Base-by-base conservation (phyloP, 441 rosid species). In the Rhodomyrtus psidioides region DNA sequence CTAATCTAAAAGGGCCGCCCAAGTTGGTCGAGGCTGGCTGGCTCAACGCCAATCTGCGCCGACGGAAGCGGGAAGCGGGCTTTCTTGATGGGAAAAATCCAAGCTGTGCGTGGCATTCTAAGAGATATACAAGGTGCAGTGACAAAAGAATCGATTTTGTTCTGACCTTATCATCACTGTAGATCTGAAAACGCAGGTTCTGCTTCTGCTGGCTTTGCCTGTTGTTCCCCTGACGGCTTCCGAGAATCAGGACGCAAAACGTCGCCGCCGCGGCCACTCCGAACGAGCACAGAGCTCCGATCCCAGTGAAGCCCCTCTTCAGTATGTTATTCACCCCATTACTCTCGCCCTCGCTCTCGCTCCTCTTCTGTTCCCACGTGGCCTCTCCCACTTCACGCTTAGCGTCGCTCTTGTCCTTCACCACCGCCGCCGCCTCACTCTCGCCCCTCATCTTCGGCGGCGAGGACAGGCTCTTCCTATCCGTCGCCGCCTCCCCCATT, bases 161-260 rank as follows among this genome's bases (percentile, higher is more conserved):
- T 70, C 75, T 57, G 55, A 86, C 88, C 88, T 83, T 86, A 51
- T 86, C 86, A 75, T 86, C 88, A 6, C 83, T 56, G 83, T 86
- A 86, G 55, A 86, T 57, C 83, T 83, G 86, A 21, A 86, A 70
- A 24, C 57, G 56, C 46, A 86, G 44, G n/a, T 84, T 84, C 85
- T 49, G 85, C 55, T 55, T 83, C 76, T 59, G 76, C 53, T 57
- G 85, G 70, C 49, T 24, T 46, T 19, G 56, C 83, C 79, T 39
- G 83, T 27, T 49, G 44, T 60, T 84, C 76, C n/a, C 51, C 76
- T 84, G 85, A 1, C 62, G 85, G 85, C 85, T 84, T 27, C 85
- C 75, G 12, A 59, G 55, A 23, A 60, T 60, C 39, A 84, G 74
- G 81, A 84, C 54, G 76, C 74, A 57, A 17, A 46, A 23, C 16